Evolutionary conservation across 371 early-diverging fungal species (phyloP), one percentile per base, ranked within the genome.

Genomic region (Apophysomyces elegans): DNA sequence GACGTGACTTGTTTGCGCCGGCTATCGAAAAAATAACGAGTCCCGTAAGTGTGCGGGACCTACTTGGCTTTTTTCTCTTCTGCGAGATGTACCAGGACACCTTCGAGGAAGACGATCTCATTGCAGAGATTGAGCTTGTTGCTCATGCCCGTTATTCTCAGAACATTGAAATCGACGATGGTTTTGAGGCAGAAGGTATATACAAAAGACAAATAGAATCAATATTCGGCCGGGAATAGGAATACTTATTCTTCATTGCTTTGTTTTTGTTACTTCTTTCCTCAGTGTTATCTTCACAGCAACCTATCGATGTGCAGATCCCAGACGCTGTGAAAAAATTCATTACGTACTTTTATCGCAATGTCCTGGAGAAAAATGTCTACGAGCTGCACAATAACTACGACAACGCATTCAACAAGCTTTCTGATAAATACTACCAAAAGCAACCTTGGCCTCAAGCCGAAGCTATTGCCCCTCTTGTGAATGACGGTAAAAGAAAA

Each of bases 401-500:
- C 70, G 96, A 95, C 69, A 87, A 83, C 69, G 85, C 92, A 50
- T 96, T 95, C 86, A 91, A 91, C 81, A 89, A 90, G 69, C 80
- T 95, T 56, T 94, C 95, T n/a, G 96, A 95, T 64, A 90, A 91
- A 83, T 95, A 86, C 83, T 96, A 90, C 74, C 77, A 85, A 43
- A 95, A 96, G 84, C 71, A 83, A 64, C 71, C 91, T 35, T 96
- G 96, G 96, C 96, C 96, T 16, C 91, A 92, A 63, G 89, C 94
- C 32, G 92, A 91, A 65, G 84, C 85, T 60, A 87, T 95, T 63
- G 87, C 90, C 9, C 85, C 89, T 41, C 77, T 93, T 59, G 91
- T 94, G 12, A 89, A 90, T 62, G 94, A 94, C 77, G 92, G 93
- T 91, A 81, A 72, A 41, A 41, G 2, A 13, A 41, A 26, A 26